These are phyloP conservation scores for Puccinellia tenuiflora DNA, from an alignment of 176 grass and related monocot species.

Conservation along the genomic window DNA sequence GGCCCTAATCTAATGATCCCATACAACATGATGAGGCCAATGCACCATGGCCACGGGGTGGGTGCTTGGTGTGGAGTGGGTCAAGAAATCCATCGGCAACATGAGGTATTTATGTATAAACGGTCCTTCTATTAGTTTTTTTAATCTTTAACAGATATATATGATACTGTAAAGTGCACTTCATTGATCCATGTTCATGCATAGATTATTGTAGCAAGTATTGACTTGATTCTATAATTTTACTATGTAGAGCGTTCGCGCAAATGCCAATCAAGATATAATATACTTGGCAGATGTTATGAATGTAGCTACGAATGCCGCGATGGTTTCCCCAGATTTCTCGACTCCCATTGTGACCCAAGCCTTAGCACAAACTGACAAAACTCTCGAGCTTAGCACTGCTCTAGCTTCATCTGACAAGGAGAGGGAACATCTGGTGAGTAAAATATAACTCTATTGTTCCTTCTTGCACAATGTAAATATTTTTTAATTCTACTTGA, in stretches of 20 bases:
- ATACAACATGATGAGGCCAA: constrained; percentile 22
- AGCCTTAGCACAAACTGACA: neutral
- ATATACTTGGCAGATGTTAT: neutral
- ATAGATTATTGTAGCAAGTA: neutral
- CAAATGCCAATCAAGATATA: neutral
- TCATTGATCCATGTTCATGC: neutral
- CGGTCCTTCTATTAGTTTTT: neutral
- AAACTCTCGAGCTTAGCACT: neutral
- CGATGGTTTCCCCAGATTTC: neutral
- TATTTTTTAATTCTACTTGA: neutral
- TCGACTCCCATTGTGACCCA: neutral
- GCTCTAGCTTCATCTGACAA: neutral
- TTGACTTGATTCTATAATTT: neutral
- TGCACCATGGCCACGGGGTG: constrained; percentile 11
- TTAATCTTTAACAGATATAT: neutral
- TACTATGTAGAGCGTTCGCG: neutral
- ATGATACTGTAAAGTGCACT: neutral
- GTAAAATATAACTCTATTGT: neutral
- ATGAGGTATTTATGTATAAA: neutral
- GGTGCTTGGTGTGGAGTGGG: neutral
- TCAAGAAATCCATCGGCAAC: neutral
- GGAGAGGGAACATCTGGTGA: neutral
- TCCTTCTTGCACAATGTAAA: neutral
- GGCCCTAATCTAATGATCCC: neutral
- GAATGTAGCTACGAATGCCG: neutral